phyloP scores from a whole-genome alignment of 129 eudicot species.

The Saussurea involucrata region DNA sequence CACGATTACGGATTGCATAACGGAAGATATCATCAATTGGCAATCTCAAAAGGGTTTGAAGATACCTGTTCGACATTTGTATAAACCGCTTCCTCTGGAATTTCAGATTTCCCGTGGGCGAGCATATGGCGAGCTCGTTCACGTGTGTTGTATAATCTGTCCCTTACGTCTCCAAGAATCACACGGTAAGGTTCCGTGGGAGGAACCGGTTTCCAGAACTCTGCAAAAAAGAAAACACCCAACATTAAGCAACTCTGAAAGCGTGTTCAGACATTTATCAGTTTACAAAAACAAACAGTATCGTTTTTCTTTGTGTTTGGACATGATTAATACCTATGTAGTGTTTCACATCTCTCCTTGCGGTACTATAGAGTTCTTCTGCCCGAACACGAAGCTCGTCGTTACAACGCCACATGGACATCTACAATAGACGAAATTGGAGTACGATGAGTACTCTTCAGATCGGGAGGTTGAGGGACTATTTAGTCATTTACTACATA shows the following conservation, averaged over 20 bases:
- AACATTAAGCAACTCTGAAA: background rate
- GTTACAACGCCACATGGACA: constrained; percentile 99
- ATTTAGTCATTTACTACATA: constrained; percentile 6
- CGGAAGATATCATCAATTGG: background rate
- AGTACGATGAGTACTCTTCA: constrained; percentile 6
- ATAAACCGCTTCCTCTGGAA: constrained; percentile 84
- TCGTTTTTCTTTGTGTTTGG: background rate
- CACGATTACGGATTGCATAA: background rate
- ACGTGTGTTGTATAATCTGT: constrained; percentile 80
- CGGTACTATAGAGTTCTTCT: constrained; percentile 64
- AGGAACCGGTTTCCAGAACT: constrained; percentile 94
- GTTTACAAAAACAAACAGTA: background rate
- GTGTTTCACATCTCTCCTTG: constrained; percentile 94
- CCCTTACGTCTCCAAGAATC: constrained; percentile 95
- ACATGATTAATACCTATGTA: constrained; percentile 64
- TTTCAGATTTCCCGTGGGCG: constrained; percentile 75
- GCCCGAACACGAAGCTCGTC: constrained; percentile 91
- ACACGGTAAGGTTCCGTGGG: constrained; percentile 95
- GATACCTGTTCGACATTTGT: constrained; percentile 80
- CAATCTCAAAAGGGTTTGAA: background rate
- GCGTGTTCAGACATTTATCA: background rate
- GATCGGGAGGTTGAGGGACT: background rate
- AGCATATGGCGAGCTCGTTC: constrained; percentile 91
- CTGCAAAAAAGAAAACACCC: constrained; percentile 36
- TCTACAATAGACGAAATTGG: constrained; percentile 29